Evolutionary conservation across 2,329 filamentous ascomycete genomes (phyloP), one percentile per base, ranked within the genome.

Genomic region (Davidsoniella australis): DNA sequence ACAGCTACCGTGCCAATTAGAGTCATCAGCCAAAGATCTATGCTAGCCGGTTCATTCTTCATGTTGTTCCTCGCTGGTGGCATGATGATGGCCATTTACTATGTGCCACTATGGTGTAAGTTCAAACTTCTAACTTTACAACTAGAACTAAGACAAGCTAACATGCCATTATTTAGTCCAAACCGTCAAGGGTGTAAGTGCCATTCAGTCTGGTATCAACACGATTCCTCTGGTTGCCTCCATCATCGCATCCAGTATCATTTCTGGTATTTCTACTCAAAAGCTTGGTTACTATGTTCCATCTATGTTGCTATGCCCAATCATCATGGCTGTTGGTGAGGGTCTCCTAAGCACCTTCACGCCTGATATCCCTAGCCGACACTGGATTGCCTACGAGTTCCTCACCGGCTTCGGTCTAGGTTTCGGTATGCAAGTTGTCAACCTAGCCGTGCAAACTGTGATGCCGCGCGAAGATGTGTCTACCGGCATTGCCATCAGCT

Each of bases 341-440:
- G 77, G 76, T 2, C 66, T 80, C 10, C 63, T 80, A 56, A 76
- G 68, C 49, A 80, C 74, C 0, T 68, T 79, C 29, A 62, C 59
- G 14, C 67, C 69, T 1, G 55, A 60, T 45, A 71, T 71, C 12
- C 60, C 62, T 2, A 66, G 68, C 1, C 60, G 64, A 2, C 66
- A 72, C 52, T 80, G 76, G 76, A 75, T 78, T 49, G 72, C 66
- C 10, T 80, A 66, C 56, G 74, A 80, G 56, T 72, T 76, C 49
- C 58, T 80, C 17, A 64, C 70, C 5, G 77, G 77, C 16, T 69
- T 76, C 45, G 76, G 76, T 1, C 58, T 78, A 3, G 77, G 77
- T 2, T 62, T 73, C 20, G 71, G 72, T 5, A 72, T 81, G 65
- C 75, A 80, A 56, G 69, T 73, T 3, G 64, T 71, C 14, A 64